Base-by-base conservation (phyloP, 1,284 basidiomycete species). In the Pterula multifida region DNA sequence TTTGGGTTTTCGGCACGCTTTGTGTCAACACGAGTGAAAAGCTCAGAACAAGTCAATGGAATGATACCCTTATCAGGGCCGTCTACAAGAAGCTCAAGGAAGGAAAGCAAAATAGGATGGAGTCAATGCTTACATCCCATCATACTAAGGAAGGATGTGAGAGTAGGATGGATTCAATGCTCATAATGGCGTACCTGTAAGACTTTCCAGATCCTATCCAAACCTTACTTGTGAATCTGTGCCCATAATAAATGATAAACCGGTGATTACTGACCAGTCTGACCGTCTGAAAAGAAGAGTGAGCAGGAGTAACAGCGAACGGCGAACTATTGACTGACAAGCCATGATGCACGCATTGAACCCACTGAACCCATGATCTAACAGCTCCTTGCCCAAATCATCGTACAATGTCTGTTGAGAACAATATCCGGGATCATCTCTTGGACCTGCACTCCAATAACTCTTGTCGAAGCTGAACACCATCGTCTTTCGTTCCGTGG, bases 311-410 rank as follows among this genome's bases (percentile, higher is more conserved):
- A 23, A 35, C 21, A 48, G 21, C 45, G 48, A 25, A 45, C 50
- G 17, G 53, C 52, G 48, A 32, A 26, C 24, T 21, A 44, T 36
- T 15, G 17, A 85, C 92, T 76, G 69, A 96, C 91, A 95, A 65
- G 93, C 92, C 65, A 97, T 75, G 67, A 96, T 95, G 76, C 91
- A 95, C 50, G 93, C 91, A 73, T 98, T 98, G 71, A 97, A 98
- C 22, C 95, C 96, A 47, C 88, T 72, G 69, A 98, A 98, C 44
- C 90, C 85, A 66, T 98, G 94, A 63, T 98, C 88, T 58, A 98
- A 73, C 49, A 98, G 69, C 61, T 98, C 95, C 65, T 88, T 85
- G 45, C 96, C 96, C 28, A 98, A 68, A 71, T 98, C 95, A 57
- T 95, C 82, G 66, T 92, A 98, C 52, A 98, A 71, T 0, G 92